A percentile compares a stretch with the other conserved stretches of the same genome.
phyloP scores from a whole-genome alignment of 331 rosid genomes.

The Saraca asoca region DNA sequence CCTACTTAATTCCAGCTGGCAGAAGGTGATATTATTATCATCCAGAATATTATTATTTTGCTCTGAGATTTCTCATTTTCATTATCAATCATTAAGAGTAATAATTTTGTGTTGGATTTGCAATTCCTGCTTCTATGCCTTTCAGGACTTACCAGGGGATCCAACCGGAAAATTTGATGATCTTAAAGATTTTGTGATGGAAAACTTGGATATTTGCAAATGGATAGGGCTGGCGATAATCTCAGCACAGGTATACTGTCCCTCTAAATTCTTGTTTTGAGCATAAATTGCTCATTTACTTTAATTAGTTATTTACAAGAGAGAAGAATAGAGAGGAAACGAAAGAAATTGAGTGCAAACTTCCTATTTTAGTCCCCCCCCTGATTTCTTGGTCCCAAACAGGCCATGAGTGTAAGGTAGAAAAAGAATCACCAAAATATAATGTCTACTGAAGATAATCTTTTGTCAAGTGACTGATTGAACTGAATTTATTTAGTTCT shows the following conservation, averaged over 20 bases:
- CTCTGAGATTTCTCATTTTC: not conserved
- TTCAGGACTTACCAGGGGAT: slow-evolving; percentile 44
- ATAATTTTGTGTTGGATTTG: not conserved
- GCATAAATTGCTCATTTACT: not conserved
- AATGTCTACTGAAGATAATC: no score
- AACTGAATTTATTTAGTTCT: not conserved
- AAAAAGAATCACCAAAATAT: not conserved
- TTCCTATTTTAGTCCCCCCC: no score
- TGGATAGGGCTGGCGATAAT: slow-evolving; percentile 38
- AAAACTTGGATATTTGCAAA: slow-evolving; percentile 41
- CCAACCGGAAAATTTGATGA: slow-evolving; percentile 39
- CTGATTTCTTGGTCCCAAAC: no score
- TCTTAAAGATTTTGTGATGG: slow-evolving; percentile 40
- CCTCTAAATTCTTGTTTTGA: not conserved
- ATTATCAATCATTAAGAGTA: not conserved
- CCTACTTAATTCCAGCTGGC: slow-evolving; percentile 47
- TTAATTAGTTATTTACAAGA: no score
- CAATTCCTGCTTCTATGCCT: not conserved
- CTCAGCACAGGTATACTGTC: slow-evolving; percentile 46
- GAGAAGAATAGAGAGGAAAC: no score
- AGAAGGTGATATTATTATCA: slow-evolving; percentile 32
- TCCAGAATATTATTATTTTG: not conserved
- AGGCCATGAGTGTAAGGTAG: not conserved
- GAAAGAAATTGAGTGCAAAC: no score
- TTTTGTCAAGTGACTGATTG: not conserved